Evolutionary conservation across 805 yeast genomes (phyloP).

Genomic region (Lipomyces yamanashiensis): DNA sequence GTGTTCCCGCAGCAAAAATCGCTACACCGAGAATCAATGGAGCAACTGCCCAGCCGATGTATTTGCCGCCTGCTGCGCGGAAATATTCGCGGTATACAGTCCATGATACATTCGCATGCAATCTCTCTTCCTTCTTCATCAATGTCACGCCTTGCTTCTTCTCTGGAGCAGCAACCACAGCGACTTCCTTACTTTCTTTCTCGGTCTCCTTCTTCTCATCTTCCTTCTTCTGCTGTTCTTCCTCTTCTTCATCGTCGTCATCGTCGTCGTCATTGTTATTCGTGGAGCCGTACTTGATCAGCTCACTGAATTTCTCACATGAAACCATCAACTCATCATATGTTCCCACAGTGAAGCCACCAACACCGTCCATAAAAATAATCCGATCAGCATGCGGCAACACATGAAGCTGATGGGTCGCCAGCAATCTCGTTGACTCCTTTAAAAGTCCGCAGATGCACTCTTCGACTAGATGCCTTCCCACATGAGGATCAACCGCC

Average conservation of each 20-base stretch:
- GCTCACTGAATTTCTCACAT: constrained; percentile 51
- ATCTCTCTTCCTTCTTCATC: constrained; percentile 39
- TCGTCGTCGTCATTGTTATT: constrained; percentile 34
- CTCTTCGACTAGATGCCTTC: constrained; percentile 70
- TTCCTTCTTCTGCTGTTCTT: constrained; percentile 38
- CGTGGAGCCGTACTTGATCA: constrained; percentile 40
- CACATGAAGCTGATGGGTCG: constrained; percentile 82
- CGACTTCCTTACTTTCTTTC: constrained; percentile 30
- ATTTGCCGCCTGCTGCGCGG: constrained; percentile 52
- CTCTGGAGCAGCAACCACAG: constrained; percentile 34
- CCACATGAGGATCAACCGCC: constrained; percentile 89
- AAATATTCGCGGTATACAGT: constrained; percentile 20
- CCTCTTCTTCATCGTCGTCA: constrained; percentile 30
- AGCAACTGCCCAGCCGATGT: constrained; percentile 46
- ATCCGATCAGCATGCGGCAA: constrained; percentile 71
- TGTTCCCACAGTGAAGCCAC: constrained; percentile 64
- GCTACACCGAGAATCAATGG: constrained; percentile 49
- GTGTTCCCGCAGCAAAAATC: constrained; percentile 51
- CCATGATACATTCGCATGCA: constrained; percentile 9
- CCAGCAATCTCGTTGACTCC: constrained; percentile 69
- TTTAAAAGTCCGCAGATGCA: constrained; percentile 66
- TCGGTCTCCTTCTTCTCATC: constrained; percentile 21
- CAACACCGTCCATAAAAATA: constrained; percentile 66
- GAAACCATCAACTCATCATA: constrained; percentile 55
- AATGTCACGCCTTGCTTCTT: constrained; percentile 38